Evolutionary conservation across 2,329 filamentous ascomycete genomes (phyloP).

Genomic region (Diaporthe vaccinii): DNA sequence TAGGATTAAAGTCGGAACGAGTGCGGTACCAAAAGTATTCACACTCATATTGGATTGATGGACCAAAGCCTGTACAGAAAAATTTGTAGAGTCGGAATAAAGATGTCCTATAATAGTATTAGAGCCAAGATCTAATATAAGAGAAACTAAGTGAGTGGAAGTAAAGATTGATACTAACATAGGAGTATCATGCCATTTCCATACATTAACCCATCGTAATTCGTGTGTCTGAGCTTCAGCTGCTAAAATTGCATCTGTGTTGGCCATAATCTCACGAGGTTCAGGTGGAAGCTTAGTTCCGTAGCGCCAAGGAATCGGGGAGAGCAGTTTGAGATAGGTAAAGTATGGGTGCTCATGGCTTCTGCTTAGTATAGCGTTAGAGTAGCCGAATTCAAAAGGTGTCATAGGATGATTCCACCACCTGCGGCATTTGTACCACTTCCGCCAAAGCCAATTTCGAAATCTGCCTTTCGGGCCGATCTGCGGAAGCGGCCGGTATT

Average conservation of each 20-base stretch:
- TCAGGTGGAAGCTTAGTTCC: background rate
- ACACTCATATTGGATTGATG: background rate
- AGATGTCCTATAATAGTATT: background rate
- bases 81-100: constrained; percentile 2
- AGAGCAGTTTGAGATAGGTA: constrained; percentile 8
- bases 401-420: background rate
- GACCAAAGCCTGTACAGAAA: constrained; percentile 6
- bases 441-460: constrained; percentile 2
- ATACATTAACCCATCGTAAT: constrained; percentile 1
- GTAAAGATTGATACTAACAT: background rate
- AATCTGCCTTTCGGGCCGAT: background rate
- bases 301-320: background rate
- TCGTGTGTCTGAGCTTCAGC: background rate
- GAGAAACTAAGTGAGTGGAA: background rate
- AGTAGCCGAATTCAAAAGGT: background rate
- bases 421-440: constrained; percentile 6
- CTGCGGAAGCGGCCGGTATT: background rate
- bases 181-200: constrained; percentile 13
- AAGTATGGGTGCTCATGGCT: constrained; percentile 8
- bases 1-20: background rate
- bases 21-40: constrained; percentile 6
- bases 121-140: background rate
- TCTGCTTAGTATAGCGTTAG: background rate
- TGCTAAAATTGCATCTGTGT: background rate
- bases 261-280: background rate